A percentile compares a stretch with the other conserved stretches of the same genome.
Evolutionary conservation across 2,329 filamentous ascomycete species (phyloP).

Genomic region (Xylariaceae sp.): DNA sequence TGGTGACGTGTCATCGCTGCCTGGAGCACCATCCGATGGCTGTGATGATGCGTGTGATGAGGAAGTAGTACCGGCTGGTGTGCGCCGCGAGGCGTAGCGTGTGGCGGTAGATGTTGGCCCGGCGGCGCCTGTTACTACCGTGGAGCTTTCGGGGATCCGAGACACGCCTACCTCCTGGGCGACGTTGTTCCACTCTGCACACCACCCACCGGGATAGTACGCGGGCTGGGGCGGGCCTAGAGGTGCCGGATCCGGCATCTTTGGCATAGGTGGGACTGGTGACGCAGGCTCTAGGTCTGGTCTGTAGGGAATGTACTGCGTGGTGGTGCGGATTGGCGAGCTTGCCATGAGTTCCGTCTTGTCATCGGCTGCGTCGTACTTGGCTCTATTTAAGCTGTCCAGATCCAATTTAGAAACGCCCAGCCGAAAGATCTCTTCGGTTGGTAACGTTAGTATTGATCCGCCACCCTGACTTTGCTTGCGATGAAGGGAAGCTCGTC

Average conservation of each 20-base stretch:
- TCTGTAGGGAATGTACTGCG: constrained; percentile 6
- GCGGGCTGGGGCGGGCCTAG: constrained; percentile 27
- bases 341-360: constrained; percentile 29
- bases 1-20: neutral
- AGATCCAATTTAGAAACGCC: neutral
- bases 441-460: constrained; percentile 34
- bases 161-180: constrained; percentile 25
- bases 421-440: constrained; percentile 32
- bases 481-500: constrained; percentile 34
- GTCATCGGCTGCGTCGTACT: constrained; percentile 15
- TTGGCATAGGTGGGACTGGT: constrained; percentile 9
- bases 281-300: neutral
- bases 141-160: neutral
- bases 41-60: neutral
- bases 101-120: constrained; percentile 9
- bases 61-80: neutral
- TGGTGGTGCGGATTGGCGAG: constrained; percentile 24
- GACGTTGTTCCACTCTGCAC: constrained; percentile 34
- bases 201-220: constrained; percentile 39
- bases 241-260: constrained; percentile 10
- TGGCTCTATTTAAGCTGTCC: neutral
- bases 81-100: constrained; percentile 11
- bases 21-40: neutral
- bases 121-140: constrained; percentile 2
- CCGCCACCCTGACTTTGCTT: constrained; percentile 29